These are phyloP conservation scores for Salix exigua DNA, from an alignment of 345 rosid species.

Conservation along the genomic window DNA sequence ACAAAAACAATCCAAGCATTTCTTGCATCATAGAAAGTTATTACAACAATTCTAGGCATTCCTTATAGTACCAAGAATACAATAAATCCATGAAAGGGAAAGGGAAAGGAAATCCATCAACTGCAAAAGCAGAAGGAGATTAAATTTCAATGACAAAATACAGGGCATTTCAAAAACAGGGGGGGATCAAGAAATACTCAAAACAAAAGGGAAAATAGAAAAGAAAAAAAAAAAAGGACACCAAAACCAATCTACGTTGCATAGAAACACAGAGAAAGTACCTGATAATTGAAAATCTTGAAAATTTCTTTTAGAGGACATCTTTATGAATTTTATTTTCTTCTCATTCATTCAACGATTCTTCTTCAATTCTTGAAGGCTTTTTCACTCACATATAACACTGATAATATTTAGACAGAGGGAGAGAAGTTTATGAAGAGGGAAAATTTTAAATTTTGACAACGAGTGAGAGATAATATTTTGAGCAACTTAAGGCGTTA, in stretches of 20 bases:
- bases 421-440: not conserved
- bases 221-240: not conserved
- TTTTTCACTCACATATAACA: not conserved
- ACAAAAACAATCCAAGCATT: not conserved
- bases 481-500: not conserved
- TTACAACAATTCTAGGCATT: not conserved
- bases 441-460: not conserved
- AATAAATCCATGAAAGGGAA: not conserved
- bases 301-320: not conserved
- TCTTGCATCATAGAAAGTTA: not conserved
- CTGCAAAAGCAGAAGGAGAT: not conserved
- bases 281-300: conserved; percentile 13
- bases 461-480: not conserved
- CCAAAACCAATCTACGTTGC: not conserved
- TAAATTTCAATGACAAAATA: not conserved
- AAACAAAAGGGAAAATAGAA: not conserved
- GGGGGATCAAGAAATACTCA: not conserved
- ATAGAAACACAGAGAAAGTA: not conserved
- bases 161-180: not conserved
- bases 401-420: not conserved
- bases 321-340: not conserved
- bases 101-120: no score
- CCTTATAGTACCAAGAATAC: not conserved
- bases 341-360: not conserved
- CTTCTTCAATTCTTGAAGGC: not conserved